Evolutionary conservation across 768 basidiomycete genomes (phyloP), one percentile per base, ranked within the genome.

Genomic region (Rhizopogon vesiculosus): DNA sequence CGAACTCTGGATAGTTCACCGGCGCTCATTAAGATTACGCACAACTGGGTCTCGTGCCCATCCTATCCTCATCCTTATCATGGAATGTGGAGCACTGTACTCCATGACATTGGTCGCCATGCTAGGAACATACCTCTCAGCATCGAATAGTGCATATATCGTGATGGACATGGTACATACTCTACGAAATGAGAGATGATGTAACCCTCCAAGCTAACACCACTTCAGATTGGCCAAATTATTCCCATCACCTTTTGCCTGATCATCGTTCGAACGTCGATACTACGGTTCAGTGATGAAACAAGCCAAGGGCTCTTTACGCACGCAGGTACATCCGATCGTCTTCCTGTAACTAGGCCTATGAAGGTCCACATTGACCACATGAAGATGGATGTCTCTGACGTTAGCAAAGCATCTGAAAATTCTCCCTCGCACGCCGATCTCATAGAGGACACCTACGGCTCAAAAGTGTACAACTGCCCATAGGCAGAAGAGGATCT

Each of bases 141-240:
- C 7, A 29, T 42, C 51, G 12, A 53, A 53, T 53, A 33, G 41
- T 28, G 18, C 19, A 29, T 53, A 53, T 40, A 33, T 53, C 9
- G 40, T 53, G 19, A 25, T 53, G 16, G 51, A 53, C 16, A 25
- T 53, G 39, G 51, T 51, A 51, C 33, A 18, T 9, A 33, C 10
- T 33, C 9, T 9, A 33, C 33, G 15, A 25, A 8, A 25, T 29
- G 19, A 29, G 15, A 51, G 18, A 18, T 8, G 18, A 18, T 8
- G 7, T 15, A n/a, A 38, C 22, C 9, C 39, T 18, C 28, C 33
- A 18, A n/a, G 16, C 50, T 42, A 22, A 42, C 29, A 10, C 28
- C 41, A 9, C 41, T 31, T 22, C 42, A 53, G 51, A 53, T 53
- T 16, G 51, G 51, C 15, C 51, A 53, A 53, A 53, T 53, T 40